A percentile compares a stretch with the other conserved stretches of the same genome.
phyloP scores from a whole-genome alignment of 805 yeast genomes.

The Metschnikowia drakensbergensis region DNA sequence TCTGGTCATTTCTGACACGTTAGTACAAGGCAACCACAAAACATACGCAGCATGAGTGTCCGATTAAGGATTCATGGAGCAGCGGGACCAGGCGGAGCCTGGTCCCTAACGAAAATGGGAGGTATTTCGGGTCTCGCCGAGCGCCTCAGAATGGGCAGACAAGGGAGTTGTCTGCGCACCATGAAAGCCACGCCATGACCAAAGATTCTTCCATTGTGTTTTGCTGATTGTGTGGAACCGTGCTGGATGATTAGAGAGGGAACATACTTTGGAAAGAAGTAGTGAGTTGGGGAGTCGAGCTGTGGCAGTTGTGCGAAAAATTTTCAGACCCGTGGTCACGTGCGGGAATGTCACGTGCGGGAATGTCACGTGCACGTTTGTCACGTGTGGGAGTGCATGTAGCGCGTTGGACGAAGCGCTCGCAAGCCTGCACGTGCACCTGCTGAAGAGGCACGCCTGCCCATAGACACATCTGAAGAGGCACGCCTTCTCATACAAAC shows the following conservation, averaged over 20 bases:
- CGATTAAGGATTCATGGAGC: constrained; percentile 21
- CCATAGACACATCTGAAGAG: too few species aligned
- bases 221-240: constrained; percentile 16
- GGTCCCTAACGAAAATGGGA: constrained; percentile 5
- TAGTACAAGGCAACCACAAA: constrained; percentile 21
- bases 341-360: too few species aligned
- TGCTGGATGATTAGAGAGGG: not conserved
- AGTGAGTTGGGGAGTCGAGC: not conserved
- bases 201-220: constrained; percentile 19
- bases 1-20: constrained; percentile 27
- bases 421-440: too few species aligned
- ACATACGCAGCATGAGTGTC: constrained; percentile 24
- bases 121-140: constrained; percentile 13
- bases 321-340: too few species aligned
- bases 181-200: constrained; percentile 5
- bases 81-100: not conserved
- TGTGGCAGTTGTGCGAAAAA: not conserved
- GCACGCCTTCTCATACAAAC: too few species aligned
- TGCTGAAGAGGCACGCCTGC: too few species aligned
- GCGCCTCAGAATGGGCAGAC: constrained; percentile 1
- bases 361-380: too few species aligned
- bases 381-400: too few species aligned
- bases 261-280: not conserved
- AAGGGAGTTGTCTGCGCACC: not conserved
- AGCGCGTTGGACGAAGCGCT: too few species aligned